Base-by-base conservation (phyloP, 257 asterid genomes). In the Paraleonurus japonicus region DNA sequence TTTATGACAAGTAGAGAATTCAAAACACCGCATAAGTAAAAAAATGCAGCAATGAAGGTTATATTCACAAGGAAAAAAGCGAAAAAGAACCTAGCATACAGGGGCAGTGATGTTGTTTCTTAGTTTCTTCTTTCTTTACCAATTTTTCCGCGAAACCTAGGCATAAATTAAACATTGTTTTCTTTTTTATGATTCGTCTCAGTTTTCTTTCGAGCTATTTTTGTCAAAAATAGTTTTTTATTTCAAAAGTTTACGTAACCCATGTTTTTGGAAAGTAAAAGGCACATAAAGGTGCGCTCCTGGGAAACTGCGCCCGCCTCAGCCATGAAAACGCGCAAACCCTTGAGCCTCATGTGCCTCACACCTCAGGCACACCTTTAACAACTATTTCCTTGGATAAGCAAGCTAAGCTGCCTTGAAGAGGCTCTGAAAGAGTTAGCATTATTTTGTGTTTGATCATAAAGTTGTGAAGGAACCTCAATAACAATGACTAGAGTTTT, bases 381-480 rank as follows among this genome's bases (percentile, higher is more conserved):
- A 35, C 43, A 35, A 35, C 43, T 35, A 35, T 35, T 35, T 55
- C 27, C 33, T 24, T 55, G 19, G 47, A 13, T 17, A 45, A 55
- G 65, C 54, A 26, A 68, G 61, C 41, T 57, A 37, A 19, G 67
- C 24, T 35, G 24, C 65, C 68, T 37, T 70, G 68, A 65, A 70
- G 61, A 66, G 35, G 66, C 61, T 26, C 4, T 45, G 7, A 45
- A 33, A 53, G 79, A 30, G 47, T 39, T 51, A 32, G 70, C 35
- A 24, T 47, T 33, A 27, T 22, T 28, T 26, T 58, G n/a, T 16
- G 65, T 47, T 43, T 64, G 65, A 43, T 58, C 67, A 7, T 59
- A 61, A 69, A 60, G 16, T 60, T 48, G 53, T 30, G 32, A 19
- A 59, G 69, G 66, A 64, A 16, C 45, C n/a, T 30, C 41, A 8